A percentile compares a stretch with the other conserved stretches of the same genome.
Evolutionary conservation across 2,329 filamentous ascomycete species (phyloP).

Genomic region (Arthrocladium fulminans): DNA sequence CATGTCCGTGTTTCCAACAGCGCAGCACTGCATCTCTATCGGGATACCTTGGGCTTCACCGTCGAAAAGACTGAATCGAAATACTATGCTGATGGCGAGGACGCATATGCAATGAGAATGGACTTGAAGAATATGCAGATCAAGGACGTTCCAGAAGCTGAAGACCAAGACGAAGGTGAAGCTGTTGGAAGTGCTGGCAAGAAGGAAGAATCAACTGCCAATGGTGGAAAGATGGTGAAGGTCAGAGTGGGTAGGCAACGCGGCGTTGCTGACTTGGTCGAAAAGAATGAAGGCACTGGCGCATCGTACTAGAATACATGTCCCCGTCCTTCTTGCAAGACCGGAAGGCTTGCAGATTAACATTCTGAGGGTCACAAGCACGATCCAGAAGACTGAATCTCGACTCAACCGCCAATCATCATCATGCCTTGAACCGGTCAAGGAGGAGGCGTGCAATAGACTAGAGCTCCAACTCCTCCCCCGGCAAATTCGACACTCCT

Average conservation of each 20-base stretch:
- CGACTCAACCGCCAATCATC: no score
- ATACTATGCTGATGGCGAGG: slow-evolving; percentile 96
- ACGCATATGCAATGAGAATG: slow-evolving; percentile 89
- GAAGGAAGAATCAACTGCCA: slow-evolving; percentile 50
- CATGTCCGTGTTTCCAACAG: slow-evolving; percentile 93
- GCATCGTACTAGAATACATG: neutral
- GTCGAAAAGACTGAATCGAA: slow-evolving; percentile 75
- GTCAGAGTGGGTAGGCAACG: slow-evolving; percentile 74
- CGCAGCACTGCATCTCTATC: slow-evolving; percentile 84
- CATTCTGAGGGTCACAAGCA: neutral
- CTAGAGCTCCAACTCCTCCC: no score
- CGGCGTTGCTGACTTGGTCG: slow-evolving; percentile 59
- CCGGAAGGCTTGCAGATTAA: neutral
- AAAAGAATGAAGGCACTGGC: slow-evolving; percentile 35
- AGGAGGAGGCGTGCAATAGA: neutral
- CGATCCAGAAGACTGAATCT: no score
- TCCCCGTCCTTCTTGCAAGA: neutral
- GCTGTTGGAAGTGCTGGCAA: slow-evolving; percentile 56
- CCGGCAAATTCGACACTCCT: no score
- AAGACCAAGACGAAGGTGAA: slow-evolving; percentile 57
- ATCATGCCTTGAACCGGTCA: no score
- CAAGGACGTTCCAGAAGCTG: slow-evolving; percentile 37
- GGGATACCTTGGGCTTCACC: slow-evolving; percentile 78
- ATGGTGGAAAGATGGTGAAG: slow-evolving; percentile 59
- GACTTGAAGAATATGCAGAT: slow-evolving; percentile 53